Percentiles rank a stretch among this genome's conserved stretches.
Conservation (phyloP, 495 filamentous ascomycete species). For the Neurospora tetraspora region DNA sequence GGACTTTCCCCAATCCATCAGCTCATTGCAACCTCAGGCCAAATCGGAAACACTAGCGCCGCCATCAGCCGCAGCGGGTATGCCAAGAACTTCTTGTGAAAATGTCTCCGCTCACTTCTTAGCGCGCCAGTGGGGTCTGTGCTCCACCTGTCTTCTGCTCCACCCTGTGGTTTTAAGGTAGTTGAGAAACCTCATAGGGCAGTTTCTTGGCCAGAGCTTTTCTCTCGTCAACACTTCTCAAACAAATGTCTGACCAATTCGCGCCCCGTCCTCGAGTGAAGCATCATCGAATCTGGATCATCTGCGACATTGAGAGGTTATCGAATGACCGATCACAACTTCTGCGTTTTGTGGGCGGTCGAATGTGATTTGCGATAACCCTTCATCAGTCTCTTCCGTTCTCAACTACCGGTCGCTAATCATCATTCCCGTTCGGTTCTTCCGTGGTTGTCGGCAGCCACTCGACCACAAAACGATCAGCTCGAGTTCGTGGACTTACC, state of each 20-base stretch:
- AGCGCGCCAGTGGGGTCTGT: not conserved
- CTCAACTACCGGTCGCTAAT: not conserved
- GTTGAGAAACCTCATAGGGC: not conserved
- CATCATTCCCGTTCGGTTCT: not conserved
- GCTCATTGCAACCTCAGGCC: not conserved
- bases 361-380: not conserved
- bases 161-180: not conserved
- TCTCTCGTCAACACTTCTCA: not conserved
- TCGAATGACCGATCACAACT: not conserved
- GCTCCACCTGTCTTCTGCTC: not conserved
- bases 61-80: slow-evolving; percentile 5
- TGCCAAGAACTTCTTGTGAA: slow-evolving; percentile 1
- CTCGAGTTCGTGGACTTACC: not conserved
- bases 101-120: not conserved
- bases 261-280: not conserved
- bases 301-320: not conserved
- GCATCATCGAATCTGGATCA: not conserved
- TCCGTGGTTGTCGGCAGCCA: not conserved
- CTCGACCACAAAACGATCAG: not conserved
- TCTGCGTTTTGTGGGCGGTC: not conserved
- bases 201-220: not conserved
- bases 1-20: not conserved
- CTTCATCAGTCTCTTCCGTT: not conserved
- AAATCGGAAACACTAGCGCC: slow-evolving; percentile 25
- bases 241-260: not conserved